Evolutionary conservation across 768 basidiomycete genomes (phyloP), one percentile per base, ranked within the genome.

Genomic region (Collybia nuda): DNA sequence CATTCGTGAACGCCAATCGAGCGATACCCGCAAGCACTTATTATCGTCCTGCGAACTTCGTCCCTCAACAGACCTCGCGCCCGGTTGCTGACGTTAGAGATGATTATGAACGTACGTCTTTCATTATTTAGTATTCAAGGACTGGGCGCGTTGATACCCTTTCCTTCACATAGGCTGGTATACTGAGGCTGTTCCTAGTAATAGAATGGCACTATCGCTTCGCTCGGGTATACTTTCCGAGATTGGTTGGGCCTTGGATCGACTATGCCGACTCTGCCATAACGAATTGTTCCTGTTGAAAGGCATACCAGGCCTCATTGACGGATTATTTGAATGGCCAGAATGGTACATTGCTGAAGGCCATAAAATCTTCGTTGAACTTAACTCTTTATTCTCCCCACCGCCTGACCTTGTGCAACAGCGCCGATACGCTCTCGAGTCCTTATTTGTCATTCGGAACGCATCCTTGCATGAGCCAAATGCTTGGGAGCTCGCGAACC

Each of bases 141-240:
- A 42, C 50, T 32, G 40, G 44, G 55, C 29, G 35, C 40, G 40
- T 51, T 55, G 44, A 57, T 44, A 39, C 24, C 47, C 37, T 38
- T 54, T 53, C 43, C 28, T 50, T 19, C 14, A 22, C 36, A 50
- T 57, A 90, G 90, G 88, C 58, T 92, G 90, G 84, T 94, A 92
- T 60, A 89, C 91, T n/a, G 90, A 93, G 57, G 73, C 79, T 1
- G 77, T 81, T 2, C 74, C 88, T 0, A 86, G 74, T 62, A 98
- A 98, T 65, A 81, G 95, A 37, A 92, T 98, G 83, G 75, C 93
- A n/a, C 82, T 99, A 14, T 86, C 94, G 2, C 70, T 98, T 37
- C 81, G 85, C 21, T 98, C 92, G 12, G 88, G 85, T 4, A 86
- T 98, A 41, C 77, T 84, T 47, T 68, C 80, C 6, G 96, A 98